phyloP scores from a whole-genome alignment of 108 stramenopile genomes.

The Cyclotella baltica region DNA sequence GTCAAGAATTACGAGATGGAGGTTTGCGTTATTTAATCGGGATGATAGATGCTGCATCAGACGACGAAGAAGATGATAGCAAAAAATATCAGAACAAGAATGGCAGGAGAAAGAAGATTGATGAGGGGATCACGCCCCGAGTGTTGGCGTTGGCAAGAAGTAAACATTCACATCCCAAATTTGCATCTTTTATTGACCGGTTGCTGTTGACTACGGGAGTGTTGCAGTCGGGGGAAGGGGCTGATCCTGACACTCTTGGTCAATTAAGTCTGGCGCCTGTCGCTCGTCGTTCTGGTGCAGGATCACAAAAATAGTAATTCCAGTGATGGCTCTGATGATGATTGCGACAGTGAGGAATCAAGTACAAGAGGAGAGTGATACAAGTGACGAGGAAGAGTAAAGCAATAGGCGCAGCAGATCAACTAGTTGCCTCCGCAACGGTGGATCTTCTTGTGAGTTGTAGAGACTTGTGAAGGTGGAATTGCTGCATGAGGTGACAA shows the following conservation, averaged over 20 bases:
- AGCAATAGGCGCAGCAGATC: too few species aligned
- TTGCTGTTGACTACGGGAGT: conserved; percentile 71
- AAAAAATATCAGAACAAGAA: conserved; percentile 4
- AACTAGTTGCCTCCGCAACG: too few species aligned
- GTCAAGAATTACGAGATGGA: conserved; percentile 71
- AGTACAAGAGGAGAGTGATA: too few species aligned
- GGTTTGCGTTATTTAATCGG: conserved; percentile 69
- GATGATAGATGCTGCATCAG: conserved; percentile 53
- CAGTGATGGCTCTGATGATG: too few species aligned
- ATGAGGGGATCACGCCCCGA: conserved; percentile 39
- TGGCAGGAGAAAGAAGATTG: too few species aligned
- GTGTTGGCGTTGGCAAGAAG: conserved; percentile 39
- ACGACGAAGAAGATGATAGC: conserved; percentile 25
- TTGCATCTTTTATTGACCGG: conserved; percentile 72
- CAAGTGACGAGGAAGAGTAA: too few species aligned
- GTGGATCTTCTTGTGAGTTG: too few species aligned
- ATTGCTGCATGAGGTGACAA: too few species aligned
- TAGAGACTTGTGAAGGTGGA: too few species aligned
- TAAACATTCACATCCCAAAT: conserved; percentile 60
- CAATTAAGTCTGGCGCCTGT: conserved; percentile 25
- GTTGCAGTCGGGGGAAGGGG: conserved; percentile 37
- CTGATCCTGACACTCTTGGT: conserved; percentile 22
- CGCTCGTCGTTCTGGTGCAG: conserved; percentile 21
- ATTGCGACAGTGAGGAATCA: too few species aligned
- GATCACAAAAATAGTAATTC: neutral